Conservation (phyloP, 148 eudicot genomes). For the Dianthus caryophyllus region DNA sequence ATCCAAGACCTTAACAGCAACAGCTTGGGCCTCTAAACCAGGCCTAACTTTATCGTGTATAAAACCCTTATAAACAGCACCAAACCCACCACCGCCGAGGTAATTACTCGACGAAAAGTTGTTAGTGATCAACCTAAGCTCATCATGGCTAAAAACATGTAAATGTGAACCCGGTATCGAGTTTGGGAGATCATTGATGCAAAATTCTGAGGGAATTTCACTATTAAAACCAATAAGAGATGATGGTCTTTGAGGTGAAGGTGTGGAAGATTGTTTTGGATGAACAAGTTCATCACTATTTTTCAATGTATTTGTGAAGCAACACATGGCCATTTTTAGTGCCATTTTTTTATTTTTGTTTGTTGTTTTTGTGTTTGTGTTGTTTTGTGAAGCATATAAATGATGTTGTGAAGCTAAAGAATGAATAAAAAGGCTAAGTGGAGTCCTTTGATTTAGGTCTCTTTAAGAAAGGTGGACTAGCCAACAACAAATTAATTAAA, state of each 20-base stretch:
- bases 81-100: constrained; percentile 96
- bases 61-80: constrained; percentile 87
- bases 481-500: neutral
- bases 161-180: constrained; percentile 62
- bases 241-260: constrained; percentile 46
- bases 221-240: constrained; percentile 49
- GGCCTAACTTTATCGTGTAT: constrained; percentile 50
- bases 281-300: constrained; percentile 28
- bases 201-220: constrained; percentile 47
- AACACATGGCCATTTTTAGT: constrained; percentile 32
- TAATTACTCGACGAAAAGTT: constrained; percentile 52
- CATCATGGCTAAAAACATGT: constrained; percentile 56
- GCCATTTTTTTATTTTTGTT: constrained; percentile 17
- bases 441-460: constrained; percentile 18
- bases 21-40: constrained; percentile 73
- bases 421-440: constrained; percentile 16
- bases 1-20: constrained; percentile 86
- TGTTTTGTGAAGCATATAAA: constrained; percentile 21
- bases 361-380: neutral
- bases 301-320: constrained; percentile 24
- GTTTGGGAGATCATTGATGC: constrained; percentile 48
- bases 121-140: constrained; percentile 61
- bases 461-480: constrained; percentile 13
- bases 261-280: constrained; percentile 31
- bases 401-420: constrained; percentile 12